These are phyloP conservation scores for Sporodiniella umbellata DNA, from an alignment of 371 early-diverging fungal genomes.

Conservation along the genomic window DNA sequence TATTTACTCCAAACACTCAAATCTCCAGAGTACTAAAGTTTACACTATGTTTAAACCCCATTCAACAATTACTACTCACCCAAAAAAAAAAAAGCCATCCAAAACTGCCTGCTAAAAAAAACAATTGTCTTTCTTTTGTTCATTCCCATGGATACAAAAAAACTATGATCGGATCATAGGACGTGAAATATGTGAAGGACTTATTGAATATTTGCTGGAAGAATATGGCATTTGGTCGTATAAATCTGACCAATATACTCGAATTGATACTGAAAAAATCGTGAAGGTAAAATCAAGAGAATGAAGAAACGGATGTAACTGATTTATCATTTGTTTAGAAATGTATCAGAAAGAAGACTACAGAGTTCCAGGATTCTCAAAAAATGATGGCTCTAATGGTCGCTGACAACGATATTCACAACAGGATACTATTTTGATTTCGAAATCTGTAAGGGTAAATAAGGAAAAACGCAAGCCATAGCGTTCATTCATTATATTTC, in stretches of 20 bases:
- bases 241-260: slow-evolving; percentile 5
- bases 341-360: slow-evolving; percentile 7
- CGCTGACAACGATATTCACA: slow-evolving; percentile 6
- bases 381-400: slow-evolving; percentile 9
- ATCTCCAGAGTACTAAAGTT: too few relatives aligned
- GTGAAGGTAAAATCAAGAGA: slow-evolving; percentile 8
- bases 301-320: slow-evolving; percentile 7
- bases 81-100: too few relatives aligned
- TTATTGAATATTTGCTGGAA: slow-evolving; percentile 2
- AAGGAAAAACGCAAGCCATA: slow-evolving; percentile 12
- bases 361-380: slow-evolving; percentile 9
- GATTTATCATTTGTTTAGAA: slow-evolving; percentile 6
- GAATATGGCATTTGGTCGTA: slow-evolving; percentile 5
- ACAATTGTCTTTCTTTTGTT: too few relatives aligned
- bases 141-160: too few relatives aligned
- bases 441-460: slow-evolving; percentile 7
- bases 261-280: slow-evolving; percentile 5
- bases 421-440: slow-evolving; percentile 8
- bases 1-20: too few relatives aligned
- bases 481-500: slow-evolving; percentile 7
- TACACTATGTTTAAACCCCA: too few relatives aligned
- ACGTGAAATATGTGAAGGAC: slow-evolving; percentile 5
- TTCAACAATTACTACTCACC: too few relatives aligned
- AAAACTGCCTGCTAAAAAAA: too few relatives aligned
- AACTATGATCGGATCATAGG: slow-evolving; percentile 4